These are phyloP conservation scores for Fusarium pseudoanthophilum DNA, from an alignment of 2,329 filamentous ascomycete genomes.

Conservation along the genomic window DNA sequence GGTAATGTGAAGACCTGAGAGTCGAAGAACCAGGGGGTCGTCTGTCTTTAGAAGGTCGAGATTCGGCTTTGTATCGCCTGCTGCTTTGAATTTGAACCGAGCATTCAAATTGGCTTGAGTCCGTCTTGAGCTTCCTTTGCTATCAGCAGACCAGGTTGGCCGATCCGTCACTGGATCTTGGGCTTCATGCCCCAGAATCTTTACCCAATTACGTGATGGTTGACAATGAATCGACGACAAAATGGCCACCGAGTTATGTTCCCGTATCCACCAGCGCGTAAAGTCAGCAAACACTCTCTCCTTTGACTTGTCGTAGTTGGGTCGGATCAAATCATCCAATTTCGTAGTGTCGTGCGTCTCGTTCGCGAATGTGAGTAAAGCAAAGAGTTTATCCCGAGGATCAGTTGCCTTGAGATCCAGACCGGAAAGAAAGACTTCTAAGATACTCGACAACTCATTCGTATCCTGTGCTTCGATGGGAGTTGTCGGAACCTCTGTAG, in stretches of 20 bases:
- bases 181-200: neutral
- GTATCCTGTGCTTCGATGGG: neutral
- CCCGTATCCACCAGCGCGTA: constrained; percentile 33
- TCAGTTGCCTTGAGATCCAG: constrained; percentile 34
- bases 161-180: rapidly evolving
- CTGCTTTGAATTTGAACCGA: constrained; percentile 21
- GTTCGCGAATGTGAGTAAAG: constrained; percentile 24
- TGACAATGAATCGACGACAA: constrained; percentile 27
- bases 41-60: neutral
- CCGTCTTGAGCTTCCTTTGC: constrained; percentile 17
- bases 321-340: constrained; percentile 24
- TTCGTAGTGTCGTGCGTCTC: constrained; percentile 13
- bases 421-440: constrained; percentile 25
- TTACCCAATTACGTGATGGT: constrained; percentile 23
- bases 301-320: constrained; percentile 27
- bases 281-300: constrained; percentile 33
- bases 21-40: constrained; percentile 1
- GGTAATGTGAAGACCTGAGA: neutral
- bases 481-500: neutral
- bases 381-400: constrained; percentile 29
- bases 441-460: constrained; percentile 1
- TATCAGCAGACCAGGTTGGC: constrained; percentile 27
- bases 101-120: constrained; percentile 13
- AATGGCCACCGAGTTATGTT: constrained; percentile 17
- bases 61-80: constrained; percentile 2